Conservation (phyloP, 495 filamentous ascomycete species). For the Podospora pseudopauciseta region DNA sequence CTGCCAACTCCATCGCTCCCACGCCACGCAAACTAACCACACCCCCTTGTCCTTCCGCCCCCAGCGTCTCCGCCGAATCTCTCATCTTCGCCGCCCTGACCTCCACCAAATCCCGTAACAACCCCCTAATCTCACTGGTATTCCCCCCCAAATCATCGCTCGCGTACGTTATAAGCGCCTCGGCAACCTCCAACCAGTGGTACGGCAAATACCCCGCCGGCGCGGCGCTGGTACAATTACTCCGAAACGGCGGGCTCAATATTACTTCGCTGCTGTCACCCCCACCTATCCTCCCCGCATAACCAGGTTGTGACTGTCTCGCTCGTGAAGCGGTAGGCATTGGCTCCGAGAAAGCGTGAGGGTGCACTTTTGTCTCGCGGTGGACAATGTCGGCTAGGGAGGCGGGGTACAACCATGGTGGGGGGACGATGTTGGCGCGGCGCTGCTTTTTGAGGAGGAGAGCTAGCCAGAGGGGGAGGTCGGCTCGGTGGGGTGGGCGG, state of each 20-base stretch:
- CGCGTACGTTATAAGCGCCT: constrained; percentile 78
- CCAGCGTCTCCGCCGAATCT: constrained; percentile 61
- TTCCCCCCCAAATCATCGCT: constrained; percentile 71
- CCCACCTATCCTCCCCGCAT: constrained; percentile 15
- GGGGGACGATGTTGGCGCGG: constrained; percentile 88
- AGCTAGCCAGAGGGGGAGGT: constrained; percentile 93
- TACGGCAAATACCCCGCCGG: constrained; percentile 72
- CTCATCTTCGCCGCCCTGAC: constrained; percentile 87
- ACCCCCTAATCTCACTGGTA: constrained; percentile 65
- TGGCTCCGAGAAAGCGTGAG: constrained; percentile 68
- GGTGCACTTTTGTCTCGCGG: constrained; percentile 65
- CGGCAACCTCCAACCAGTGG: constrained; percentile 87
- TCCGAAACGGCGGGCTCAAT: constrained; percentile 58
- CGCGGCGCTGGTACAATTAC: constrained; percentile 55
- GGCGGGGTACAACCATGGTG: constrained; percentile 75
- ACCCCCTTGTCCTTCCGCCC: constrained; percentile 57
- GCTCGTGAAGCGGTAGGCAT: constrained; percentile 57
- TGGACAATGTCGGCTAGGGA: constrained; percentile 73
- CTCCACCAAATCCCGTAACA: constrained; percentile 81
- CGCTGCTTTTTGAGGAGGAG: constrained; percentile 92
- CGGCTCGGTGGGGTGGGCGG: constrained; percentile 72
- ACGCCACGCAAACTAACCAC: constrained; percentile 76
- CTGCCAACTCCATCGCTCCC: constrained; percentile 85
- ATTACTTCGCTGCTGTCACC: constrained; percentile 10
- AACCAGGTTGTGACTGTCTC: constrained; percentile 33